These are phyloP conservation scores for Trichosanthes cucumerina DNA, from an alignment of 306 rosid species.

Conservation along the genomic window DNA sequence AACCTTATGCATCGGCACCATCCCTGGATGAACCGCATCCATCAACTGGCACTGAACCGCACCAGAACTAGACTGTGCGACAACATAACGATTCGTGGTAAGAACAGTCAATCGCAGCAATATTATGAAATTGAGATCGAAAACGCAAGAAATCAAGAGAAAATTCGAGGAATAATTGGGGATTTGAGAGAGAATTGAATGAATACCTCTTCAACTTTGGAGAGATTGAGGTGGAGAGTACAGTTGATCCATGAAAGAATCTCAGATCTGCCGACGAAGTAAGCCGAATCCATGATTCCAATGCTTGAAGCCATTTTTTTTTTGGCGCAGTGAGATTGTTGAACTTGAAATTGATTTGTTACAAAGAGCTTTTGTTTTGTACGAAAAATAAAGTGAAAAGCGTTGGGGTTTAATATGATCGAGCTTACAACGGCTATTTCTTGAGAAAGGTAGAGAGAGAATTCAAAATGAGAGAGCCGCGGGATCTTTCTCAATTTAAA, in stretches of 20 bases:
- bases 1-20: constrained; percentile 92
- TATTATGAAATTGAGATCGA: background rate
- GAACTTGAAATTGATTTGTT: background rate
- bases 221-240: constrained; percentile 73
- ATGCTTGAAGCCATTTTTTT: constrained; percentile 68
- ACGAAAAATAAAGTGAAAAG: background rate
- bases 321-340: background rate
- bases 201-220: constrained; percentile 69
- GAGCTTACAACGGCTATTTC: background rate
- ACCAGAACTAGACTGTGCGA: constrained; percentile 61
- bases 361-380: background rate
- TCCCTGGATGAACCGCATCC: constrained; percentile 80
- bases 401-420: background rate
- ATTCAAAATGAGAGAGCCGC: background rate
- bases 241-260: constrained; percentile 87
- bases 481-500: background rate
- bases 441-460: background rate
- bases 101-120: background rate
- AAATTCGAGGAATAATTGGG: too few relatives aligned
- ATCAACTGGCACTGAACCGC: constrained; percentile 90
- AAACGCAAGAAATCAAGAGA: background rate
- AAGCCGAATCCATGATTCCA: constrained; percentile 88
- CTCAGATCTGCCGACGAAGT: constrained; percentile 93
- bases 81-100: background rate
- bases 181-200: background rate